Evolutionary conservation across 1,139 yeast genomes (phyloP).

Genomic region (Yamadazyma triangularis): DNA sequence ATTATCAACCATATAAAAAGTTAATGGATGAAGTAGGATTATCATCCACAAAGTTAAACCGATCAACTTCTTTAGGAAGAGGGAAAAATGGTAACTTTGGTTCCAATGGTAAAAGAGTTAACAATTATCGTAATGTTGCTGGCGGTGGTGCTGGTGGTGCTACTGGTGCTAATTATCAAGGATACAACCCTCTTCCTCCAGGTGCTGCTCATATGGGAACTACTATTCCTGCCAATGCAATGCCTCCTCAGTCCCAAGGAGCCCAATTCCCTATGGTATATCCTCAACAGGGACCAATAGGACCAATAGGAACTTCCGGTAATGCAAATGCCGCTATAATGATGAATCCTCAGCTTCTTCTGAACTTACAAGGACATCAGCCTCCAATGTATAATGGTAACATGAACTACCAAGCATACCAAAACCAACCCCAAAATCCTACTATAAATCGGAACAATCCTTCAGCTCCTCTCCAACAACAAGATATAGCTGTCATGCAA

Average conservation of each 20-base stretch:
- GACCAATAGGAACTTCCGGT: too few species aligned
- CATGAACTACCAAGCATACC: too few species aligned
- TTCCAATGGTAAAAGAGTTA: conserved; percentile 1
- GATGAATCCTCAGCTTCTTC: conserved; percentile 1
- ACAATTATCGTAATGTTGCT: not conserved
- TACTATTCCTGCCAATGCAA: too few species aligned
- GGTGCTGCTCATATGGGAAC: too few species aligned
- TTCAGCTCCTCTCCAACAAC: too few species aligned
- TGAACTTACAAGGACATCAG: conserved; percentile 1
- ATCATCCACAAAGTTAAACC: conserved; percentile 30
- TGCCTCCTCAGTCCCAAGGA: not conserved
- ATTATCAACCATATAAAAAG: conserved; percentile 75
- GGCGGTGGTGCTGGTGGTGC: not conserved
- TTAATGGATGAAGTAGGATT: conserved; percentile 92
- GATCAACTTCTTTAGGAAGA: conserved; percentile 22
- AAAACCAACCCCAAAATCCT: too few species aligned
- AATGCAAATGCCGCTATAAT: conserved; percentile 2
- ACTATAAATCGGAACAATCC: too few species aligned
- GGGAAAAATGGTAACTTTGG: too few species aligned
- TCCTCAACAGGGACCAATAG: too few species aligned
- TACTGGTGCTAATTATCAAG: not conserved
- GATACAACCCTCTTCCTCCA: not conserved
- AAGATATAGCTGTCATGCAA: conserved; percentile 29
- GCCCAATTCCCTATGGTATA: too few species aligned
- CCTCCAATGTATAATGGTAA: not conserved